phyloP scores from a whole-genome alignment of 2,329 filamentous ascomycete genomes.

The Aspergillus pseudoviridinutans region DNA sequence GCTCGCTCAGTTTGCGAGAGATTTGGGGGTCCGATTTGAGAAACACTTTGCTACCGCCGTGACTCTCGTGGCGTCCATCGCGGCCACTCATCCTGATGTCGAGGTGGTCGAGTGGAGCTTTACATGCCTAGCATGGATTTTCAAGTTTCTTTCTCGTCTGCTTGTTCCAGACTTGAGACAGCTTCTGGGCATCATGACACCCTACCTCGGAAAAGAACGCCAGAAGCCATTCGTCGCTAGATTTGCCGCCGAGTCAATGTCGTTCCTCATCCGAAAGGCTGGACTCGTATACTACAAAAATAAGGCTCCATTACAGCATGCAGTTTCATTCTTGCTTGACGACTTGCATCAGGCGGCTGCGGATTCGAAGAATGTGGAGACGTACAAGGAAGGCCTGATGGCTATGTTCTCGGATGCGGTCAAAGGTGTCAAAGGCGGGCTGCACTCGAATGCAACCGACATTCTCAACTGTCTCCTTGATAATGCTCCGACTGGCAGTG shows the following conservation, averaged over 20 bases:
- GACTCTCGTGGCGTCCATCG: conserved; percentile 70
- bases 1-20: conserved; percentile 91
- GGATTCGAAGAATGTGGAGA: conserved; percentile 35
- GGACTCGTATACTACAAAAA: conserved; percentile 73
- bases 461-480: conserved; percentile 51
- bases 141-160: conserved; percentile 91
- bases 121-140: conserved; percentile 86
- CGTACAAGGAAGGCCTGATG: conserved; percentile 87
- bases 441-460: conserved; percentile 55
- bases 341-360: conserved; percentile 53
- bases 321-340: conserved; percentile 68
- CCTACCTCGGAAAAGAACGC: conserved; percentile 75
- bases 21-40: conserved; percentile 82
- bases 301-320: conserved; percentile 59
- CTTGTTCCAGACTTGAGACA: conserved; percentile 81
- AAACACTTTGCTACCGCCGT: conserved; percentile 78
- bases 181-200: conserved; percentile 76
- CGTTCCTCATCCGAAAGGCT: conserved; percentile 87
- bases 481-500: conserved; percentile 26
- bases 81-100: conserved; percentile 70
- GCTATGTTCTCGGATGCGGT: conserved; percentile 82
- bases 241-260: conserved; percentile 92
- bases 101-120: conserved; percentile 99
- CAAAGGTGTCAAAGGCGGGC: conserved; percentile 55
- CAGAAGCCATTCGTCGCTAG: conserved; percentile 84